Percentiles rank a stretch among this genome's conserved stretches.
These are phyloP conservation scores for Sindora glabra DNA, from an alignment of 306 rosid genomes.

Conservation along the genomic window DNA sequence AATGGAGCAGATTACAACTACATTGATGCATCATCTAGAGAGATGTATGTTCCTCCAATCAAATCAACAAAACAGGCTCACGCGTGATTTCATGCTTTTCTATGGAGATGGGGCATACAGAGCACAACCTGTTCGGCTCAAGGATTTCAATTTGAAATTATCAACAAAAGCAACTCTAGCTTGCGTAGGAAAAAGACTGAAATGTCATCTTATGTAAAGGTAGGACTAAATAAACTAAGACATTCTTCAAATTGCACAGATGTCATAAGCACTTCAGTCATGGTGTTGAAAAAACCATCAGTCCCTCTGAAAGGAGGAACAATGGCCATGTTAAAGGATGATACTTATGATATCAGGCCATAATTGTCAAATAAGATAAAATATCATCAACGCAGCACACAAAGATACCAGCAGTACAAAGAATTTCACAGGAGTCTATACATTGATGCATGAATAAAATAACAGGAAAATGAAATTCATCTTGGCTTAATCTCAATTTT, in stretches of 20 bases:
- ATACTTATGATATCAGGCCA: background rate
- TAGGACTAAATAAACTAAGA: slow-evolving; percentile 20
- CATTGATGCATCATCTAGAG: slow-evolving; percentile 30
- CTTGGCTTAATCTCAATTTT: background rate
- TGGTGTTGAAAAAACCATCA: background rate
- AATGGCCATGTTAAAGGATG: background rate
- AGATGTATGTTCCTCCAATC: slow-evolving; percentile 18
- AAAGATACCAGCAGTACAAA: background rate
- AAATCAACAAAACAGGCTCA: slow-evolving; percentile 32
- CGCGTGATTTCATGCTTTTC: slow-evolving; percentile 27
- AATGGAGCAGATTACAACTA: slow-evolving; percentile 61
- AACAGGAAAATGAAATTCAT: background rate
- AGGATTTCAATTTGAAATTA: slow-evolving; percentile 20
- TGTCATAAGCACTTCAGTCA: background rate
- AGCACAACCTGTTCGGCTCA: slow-evolving; percentile 18
- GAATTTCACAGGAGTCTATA: background rate
- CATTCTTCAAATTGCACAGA: slow-evolving; percentile 20
- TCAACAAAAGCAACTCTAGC: slow-evolving; percentile 20
- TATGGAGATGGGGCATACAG: slow-evolving; percentile 20
- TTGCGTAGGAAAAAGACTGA: slow-evolving; percentile 33
- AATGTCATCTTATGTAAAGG: slow-evolving; percentile 29
- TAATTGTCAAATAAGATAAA: too few relatives aligned
- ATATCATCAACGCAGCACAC: background rate
- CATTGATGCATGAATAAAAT: background rate
- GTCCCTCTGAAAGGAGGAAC: background rate